phyloP scores from a whole-genome alignment of 2,329 filamentous ascomycete species.

The Exophiala sp. region DNA sequence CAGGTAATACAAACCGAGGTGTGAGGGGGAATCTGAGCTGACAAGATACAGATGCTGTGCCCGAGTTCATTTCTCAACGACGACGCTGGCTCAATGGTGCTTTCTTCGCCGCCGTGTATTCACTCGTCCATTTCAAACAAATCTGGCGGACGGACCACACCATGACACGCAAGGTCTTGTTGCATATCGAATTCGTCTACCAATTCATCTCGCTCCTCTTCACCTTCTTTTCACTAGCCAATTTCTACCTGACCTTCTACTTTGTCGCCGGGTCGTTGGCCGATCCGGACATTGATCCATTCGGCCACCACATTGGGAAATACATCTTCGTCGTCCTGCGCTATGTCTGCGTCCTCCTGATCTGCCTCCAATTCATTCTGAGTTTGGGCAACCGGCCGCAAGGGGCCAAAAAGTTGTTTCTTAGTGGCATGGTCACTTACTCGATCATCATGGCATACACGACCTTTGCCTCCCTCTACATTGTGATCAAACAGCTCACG shows the following conservation, averaged over 20 bases:
- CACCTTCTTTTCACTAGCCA: constrained; percentile 96
- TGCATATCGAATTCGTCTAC: constrained; percentile 93
- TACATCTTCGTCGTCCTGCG: constrained; percentile 81
- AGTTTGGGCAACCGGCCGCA: constrained; percentile 95
- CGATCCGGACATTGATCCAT: constrained; percentile 75
- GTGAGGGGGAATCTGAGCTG: neutral
- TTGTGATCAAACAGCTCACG: constrained; percentile 74
- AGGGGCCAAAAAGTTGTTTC: constrained; percentile 84
- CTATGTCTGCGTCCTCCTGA: constrained; percentile 79
- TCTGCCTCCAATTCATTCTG: constrained; percentile 91
- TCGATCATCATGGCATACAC: constrained; percentile 93
- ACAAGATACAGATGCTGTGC: constrained; percentile 64
- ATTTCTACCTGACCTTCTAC: constrained; percentile 98
- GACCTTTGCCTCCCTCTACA: constrained; percentile 79
- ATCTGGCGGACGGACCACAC: constrained; percentile 92
- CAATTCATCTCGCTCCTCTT: constrained; percentile 89
- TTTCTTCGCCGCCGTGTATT: constrained; percentile 98
- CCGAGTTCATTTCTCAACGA: constrained; percentile 95
- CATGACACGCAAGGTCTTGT: constrained; percentile 75
- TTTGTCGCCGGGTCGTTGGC: constrained; percentile 89
- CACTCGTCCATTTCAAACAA: constrained; percentile 87
- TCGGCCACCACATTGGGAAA: constrained; percentile 76
- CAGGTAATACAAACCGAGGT: constrained; percentile 56
- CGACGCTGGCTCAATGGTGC: constrained; percentile 96
- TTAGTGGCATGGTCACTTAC: constrained; percentile 84